phyloP scores from a whole-genome alignment of 306 rosid genomes.

The Glycine tomentella region DNA sequence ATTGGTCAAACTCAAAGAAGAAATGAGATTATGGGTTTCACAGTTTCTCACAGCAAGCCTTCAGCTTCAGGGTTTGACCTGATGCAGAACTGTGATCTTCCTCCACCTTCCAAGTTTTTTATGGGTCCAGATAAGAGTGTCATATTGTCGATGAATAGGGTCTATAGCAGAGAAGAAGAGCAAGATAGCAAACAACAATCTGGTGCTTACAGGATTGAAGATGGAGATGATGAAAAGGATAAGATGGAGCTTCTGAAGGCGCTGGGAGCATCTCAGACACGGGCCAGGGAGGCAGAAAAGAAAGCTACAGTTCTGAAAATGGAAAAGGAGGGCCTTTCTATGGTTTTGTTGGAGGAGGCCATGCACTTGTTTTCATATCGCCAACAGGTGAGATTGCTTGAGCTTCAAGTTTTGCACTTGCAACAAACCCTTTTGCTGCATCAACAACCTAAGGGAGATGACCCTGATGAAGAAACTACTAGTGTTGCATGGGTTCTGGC shows the following conservation, averaged over 20 bases:
- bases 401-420: slow-evolving; percentile 67
- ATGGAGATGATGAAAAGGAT: slow-evolving; percentile 44
- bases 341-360: slow-evolving; percentile 68
- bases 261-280: slow-evolving; percentile 72
- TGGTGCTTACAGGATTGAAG: neutral
- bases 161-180: slow-evolving; percentile 42
- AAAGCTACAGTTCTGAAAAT: slow-evolving; percentile 57
- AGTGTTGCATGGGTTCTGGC: slow-evolving; percentile 64
- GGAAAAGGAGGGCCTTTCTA: slow-evolving; percentile 64
- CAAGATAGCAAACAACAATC: slow-evolving; percentile 23
- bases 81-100: slow-evolving; percentile 93
- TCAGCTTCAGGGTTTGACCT: slow-evolving; percentile 60
- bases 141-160: slow-evolving; percentile 58
- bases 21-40: slow-evolving; percentile 54
- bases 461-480: slow-evolving; percentile 34
- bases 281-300: slow-evolving; percentile 84
- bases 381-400: slow-evolving; percentile 77
- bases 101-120: slow-evolving; percentile 86
- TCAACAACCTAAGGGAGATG: neutral
- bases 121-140: slow-evolving; percentile 55
- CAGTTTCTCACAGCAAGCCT: slow-evolving; percentile 43
- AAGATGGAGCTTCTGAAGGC: slow-evolving; percentile 79
- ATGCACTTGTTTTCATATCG: slow-evolving; percentile 63
- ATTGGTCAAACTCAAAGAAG: slow-evolving; percentile 42
- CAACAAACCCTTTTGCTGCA: slow-evolving; percentile 45